A percentile compares a stretch with the other conserved stretches of the same genome.
These are phyloP conservation scores for Clitopilus hobsonii DNA, from an alignment of 768 basidiomycete genomes.

Conservation along the genomic window DNA sequence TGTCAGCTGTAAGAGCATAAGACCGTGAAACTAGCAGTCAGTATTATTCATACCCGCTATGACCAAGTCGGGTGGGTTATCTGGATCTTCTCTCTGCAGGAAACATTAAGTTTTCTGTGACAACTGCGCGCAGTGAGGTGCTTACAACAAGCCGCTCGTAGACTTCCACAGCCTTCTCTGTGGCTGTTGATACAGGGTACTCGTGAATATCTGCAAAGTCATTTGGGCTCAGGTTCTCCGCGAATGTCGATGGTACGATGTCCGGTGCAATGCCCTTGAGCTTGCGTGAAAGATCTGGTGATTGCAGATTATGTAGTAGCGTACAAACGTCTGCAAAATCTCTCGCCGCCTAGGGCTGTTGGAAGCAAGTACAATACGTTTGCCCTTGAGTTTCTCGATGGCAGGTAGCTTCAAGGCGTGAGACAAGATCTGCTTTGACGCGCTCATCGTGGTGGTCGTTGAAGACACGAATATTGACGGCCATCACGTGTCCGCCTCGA, in stretches of 20 bases:
- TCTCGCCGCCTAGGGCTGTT: conserved; percentile 82
- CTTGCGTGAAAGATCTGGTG: not conserved
- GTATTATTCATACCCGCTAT: conserved; percentile 51
- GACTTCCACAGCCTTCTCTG: conserved; percentile 81
- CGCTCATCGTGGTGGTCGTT: conserved; percentile 10
- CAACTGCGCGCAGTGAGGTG: conserved; percentile 7
- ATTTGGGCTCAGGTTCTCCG: conserved; percentile 66
- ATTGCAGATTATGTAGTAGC: conserved; percentile 21
- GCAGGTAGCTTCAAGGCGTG: conserved; percentile 60
- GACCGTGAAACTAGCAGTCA: not conserved
- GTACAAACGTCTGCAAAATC: conserved; percentile 73
- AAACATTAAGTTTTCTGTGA: not conserved
- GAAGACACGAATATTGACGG: not conserved
- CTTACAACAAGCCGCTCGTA: conserved; percentile 77
- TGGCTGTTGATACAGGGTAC: conserved; percentile 74
- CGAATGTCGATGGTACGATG: conserved; percentile 51
- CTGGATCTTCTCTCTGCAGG: conserved; percentile 45
- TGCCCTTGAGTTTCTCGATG: conserved; percentile 64
- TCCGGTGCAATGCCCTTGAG: conserved; percentile 36
- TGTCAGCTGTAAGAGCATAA: conserved; percentile 63
- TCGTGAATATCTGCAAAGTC: conserved; percentile 69
- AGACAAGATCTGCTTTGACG: conserved; percentile 50
- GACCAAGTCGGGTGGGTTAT: conserved; percentile 75
- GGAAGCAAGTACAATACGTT: conserved; percentile 82
- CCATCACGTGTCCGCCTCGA: not conserved